A percentile compares a stretch with the other conserved stretches of the same genome.
These are phyloP conservation scores for Leucocoprinus birnbaumii DNA, from an alignment of 768 basidiomycete genomes.

Conservation along the genomic window DNA sequence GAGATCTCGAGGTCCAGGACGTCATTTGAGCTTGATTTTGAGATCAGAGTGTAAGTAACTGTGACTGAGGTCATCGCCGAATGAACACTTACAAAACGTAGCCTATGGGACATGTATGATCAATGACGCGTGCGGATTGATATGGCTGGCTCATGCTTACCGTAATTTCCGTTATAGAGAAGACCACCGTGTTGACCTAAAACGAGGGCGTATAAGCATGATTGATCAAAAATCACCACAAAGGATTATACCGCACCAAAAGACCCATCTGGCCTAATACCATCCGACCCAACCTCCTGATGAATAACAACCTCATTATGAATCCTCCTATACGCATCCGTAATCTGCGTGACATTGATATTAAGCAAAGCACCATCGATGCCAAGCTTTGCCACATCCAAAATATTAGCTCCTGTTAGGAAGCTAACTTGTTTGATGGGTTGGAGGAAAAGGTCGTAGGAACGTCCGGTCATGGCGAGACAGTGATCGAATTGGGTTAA, in stretches of 20 bases:
- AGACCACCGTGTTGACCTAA: conserved; percentile 58
- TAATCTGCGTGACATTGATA: conserved; percentile 40
- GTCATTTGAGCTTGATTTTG: conserved; percentile 55
- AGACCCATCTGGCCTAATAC: conserved; percentile 53
- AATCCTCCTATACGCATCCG: conserved; percentile 46
- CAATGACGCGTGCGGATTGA: neutral
- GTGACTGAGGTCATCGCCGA: neutral
- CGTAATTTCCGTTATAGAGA: conserved; percentile 73
- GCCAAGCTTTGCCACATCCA: conserved; percentile 66
- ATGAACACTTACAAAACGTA: conserved; percentile 38
- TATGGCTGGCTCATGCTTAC: conserved; percentile 23
- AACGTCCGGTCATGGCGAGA: conserved; percentile 44
- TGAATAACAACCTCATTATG: conserved; percentile 52
- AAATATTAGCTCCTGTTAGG: conserved; percentile 61
- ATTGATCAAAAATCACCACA: neutral
- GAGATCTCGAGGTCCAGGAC: conserved; percentile 60
- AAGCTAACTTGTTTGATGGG: conserved; percentile 41
- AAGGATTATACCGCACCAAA: conserved; percentile 34
- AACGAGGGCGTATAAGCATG: too few relatives aligned
- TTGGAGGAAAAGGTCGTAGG: conserved; percentile 45
- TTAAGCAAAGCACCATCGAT: conserved; percentile 46
- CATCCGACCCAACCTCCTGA: conserved; percentile 49
- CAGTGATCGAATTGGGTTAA: conserved; percentile 41
- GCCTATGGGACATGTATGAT: conserved; percentile 21
- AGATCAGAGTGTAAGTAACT: neutral